Percentiles rank a stretch among this genome's conserved stretches.
These are phyloP conservation scores for Blastobotrys elegans DNA, from an alignment of 1,139 yeast species.

Conservation along the genomic window DNA sequence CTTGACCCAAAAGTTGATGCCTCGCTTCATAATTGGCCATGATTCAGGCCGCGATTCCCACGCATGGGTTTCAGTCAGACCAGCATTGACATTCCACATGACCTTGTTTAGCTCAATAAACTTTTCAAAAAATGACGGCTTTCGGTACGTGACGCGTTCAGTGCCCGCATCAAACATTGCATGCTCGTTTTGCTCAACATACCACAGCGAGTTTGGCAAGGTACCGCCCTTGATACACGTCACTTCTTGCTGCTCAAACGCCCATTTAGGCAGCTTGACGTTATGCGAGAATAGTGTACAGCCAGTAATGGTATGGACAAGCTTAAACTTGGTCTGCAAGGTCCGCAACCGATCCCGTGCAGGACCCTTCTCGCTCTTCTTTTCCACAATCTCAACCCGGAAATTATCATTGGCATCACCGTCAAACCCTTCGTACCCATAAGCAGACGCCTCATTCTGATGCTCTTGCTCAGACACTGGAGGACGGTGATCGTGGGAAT, in stretches of 20 bases:
- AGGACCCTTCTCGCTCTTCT: constrained; percentile 49
- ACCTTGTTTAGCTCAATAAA: constrained; percentile 71
- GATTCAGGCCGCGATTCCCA: constrained; percentile 85
- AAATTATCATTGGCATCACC: constrained; percentile 98
- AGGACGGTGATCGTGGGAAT: constrained; percentile 93
- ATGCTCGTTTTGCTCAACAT: constrained; percentile 66
- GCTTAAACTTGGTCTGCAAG: constrained; percentile 75
- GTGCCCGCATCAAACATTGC: constrained; percentile 39
- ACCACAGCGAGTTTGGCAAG: constrained; percentile 74
- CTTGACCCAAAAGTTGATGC: constrained; percentile 90
- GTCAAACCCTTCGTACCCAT: constrained; percentile 83
- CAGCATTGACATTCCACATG: constrained; percentile 91
- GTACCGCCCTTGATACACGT: constrained; percentile 84
- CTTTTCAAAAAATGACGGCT: constrained; percentile 62
- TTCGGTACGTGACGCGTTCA: constrained; percentile 57
- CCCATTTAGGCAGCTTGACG: constrained; percentile 91
- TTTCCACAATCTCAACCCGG: constrained; percentile 75
- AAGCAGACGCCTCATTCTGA: constrained; percentile 92
- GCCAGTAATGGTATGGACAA: constrained; percentile 87
- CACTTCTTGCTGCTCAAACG: constrained; percentile 94
- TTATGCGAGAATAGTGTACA: constrained; percentile 84
- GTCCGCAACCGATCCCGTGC: constrained; percentile 69
- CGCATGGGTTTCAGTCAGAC: constrained; percentile 75
- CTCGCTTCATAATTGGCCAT: constrained; percentile 88
- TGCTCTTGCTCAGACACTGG: constrained; percentile 91